Percentiles rank a stretch among this genome's conserved stretches.
phyloP scores from a whole-genome alignment of 768 basidiomycete species.

The Trametes maxima region DNA sequence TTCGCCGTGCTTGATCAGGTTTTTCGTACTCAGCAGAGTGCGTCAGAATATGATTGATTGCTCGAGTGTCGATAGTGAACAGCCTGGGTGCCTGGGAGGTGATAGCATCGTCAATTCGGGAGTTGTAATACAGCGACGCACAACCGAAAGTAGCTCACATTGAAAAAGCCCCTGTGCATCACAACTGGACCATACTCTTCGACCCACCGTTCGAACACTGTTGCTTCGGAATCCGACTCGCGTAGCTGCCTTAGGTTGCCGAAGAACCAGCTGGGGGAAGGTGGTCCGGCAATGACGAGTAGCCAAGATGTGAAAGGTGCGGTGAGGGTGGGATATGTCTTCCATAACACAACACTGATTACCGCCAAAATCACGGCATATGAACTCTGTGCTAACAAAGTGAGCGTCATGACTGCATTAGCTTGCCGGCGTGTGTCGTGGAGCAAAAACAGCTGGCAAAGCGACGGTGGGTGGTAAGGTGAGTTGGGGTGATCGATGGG shows the following conservation, averaged over 20 bases:
- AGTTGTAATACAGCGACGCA: not conserved
- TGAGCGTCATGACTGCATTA: not conserved
- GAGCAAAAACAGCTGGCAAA: no score
- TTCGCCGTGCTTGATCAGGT: conserved; percentile 42
- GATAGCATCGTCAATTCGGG: not conserved
- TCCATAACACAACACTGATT: not conserved
- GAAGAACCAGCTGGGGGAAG: conserved; percentile 3
- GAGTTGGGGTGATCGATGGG: no score
- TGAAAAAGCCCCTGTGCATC: conserved; percentile 9
- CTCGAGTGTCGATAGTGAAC: conserved; percentile 52
- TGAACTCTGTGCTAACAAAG: not conserved
- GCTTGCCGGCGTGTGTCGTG: no score
- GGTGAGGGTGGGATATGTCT: not conserved
- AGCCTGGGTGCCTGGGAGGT: conserved; percentile 8
- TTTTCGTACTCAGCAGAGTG: conserved; percentile 63
- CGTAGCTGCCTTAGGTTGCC: conserved; percentile 1
- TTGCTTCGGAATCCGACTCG: not conserved
- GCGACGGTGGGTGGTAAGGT: no score
- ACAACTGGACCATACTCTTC: conserved; percentile 1
- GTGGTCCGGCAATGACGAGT: conserved; percentile 1
- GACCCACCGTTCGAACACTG: not conserved
- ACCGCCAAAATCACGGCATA: not conserved
- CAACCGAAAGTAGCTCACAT: not conserved
- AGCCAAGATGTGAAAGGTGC: conserved; percentile 4
- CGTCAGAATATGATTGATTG: conserved; percentile 66